A percentile compares a stretch with the other conserved stretches of the same genome.
phyloP scores from a whole-genome alignment of 108 stramenopile genomes.

The Nitzschia sp. region DNA sequence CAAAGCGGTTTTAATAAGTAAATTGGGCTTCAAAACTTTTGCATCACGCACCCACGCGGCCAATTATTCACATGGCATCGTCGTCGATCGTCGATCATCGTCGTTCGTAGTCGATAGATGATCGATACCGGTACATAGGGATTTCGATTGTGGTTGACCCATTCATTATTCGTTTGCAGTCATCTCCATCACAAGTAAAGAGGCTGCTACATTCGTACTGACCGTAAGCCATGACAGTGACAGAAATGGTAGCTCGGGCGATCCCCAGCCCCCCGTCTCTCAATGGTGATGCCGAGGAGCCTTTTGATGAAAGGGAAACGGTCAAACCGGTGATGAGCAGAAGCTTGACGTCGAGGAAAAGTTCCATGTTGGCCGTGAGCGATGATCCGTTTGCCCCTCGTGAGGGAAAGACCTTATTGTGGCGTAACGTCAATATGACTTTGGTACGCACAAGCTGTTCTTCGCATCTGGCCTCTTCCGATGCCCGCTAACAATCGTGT shows the following conservation, averaged over 20 bases:
- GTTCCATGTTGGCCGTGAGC: constrained; percentile 11
- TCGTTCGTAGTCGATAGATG: too few relatives aligned
- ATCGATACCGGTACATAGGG: too few relatives aligned
- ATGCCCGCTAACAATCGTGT: background rate
- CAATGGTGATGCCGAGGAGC: background rate
- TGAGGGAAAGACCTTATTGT: constrained; percentile 59
- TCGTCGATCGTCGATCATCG: too few relatives aligned
- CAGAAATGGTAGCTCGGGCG: background rate
- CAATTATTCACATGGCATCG: too few relatives aligned
- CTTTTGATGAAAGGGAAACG: background rate
- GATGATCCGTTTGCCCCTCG: constrained; percentile 65
- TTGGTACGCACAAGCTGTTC: constrained; percentile 23
- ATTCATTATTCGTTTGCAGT: too few relatives aligned
- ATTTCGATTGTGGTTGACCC: too few relatives aligned
- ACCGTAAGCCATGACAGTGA: background rate
- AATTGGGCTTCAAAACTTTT: too few relatives aligned
- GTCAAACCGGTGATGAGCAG: background rate
- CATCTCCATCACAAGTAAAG: too few relatives aligned
- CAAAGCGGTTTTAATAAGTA: too few relatives aligned
- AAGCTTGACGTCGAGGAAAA: background rate
- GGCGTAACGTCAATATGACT: constrained; percentile 72
- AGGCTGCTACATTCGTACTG: too few relatives aligned
- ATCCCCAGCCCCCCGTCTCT: background rate
- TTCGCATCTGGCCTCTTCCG: background rate
- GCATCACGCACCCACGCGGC: too few relatives aligned